Percentiles rank a stretch among this genome's conserved stretches.
These are phyloP conservation scores for Bryopsis sp. DNA, from an alignment of 139 green algal genomes.

Conservation along the genomic window DNA sequence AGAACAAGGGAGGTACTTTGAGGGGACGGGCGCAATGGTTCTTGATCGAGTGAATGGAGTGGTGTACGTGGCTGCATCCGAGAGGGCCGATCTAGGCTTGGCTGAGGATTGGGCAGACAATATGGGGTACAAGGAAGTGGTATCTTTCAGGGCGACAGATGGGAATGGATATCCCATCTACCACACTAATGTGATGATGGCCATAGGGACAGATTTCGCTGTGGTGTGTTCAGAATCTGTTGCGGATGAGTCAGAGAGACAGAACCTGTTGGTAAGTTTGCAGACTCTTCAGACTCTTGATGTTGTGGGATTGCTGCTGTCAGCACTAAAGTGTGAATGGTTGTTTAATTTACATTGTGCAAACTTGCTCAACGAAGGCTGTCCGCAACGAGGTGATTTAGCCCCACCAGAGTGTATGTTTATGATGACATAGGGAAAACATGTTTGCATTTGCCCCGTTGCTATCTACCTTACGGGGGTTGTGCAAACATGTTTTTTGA, in stretches of 20 bases:
- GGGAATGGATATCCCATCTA: conserved; percentile 54
- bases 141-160: conserved; percentile 57
- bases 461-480: too few relatives aligned
- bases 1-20: conserved; percentile 50
- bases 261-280: conserved; percentile 43
- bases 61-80: conserved; percentile 77
- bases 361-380: too few relatives aligned
- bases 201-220: conserved; percentile 76
- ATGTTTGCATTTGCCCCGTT: too few relatives aligned
- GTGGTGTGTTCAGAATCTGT: conserved; percentile 83
- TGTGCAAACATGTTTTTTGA: too few relatives aligned
- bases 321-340: too few relatives aligned
- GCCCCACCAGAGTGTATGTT: too few relatives aligned
- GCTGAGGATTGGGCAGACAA: conserved; percentile 47
- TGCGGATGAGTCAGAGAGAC: conserved; percentile 50
- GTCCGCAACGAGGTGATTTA: too few relatives aligned
- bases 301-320: too few relatives aligned
- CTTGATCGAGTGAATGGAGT: conserved; percentile 81
- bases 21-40: conserved; percentile 85
- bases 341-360: too few relatives aligned
- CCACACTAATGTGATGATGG: conserved; percentile 98
- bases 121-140: conserved; percentile 48
- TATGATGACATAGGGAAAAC: too few relatives aligned
- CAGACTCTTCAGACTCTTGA: too few relatives aligned
- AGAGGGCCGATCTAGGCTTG: conserved; percentile 62